phyloP scores from a whole-genome alignment of 805 yeast species.

The Wickerhamomyces queroliae region DNA sequence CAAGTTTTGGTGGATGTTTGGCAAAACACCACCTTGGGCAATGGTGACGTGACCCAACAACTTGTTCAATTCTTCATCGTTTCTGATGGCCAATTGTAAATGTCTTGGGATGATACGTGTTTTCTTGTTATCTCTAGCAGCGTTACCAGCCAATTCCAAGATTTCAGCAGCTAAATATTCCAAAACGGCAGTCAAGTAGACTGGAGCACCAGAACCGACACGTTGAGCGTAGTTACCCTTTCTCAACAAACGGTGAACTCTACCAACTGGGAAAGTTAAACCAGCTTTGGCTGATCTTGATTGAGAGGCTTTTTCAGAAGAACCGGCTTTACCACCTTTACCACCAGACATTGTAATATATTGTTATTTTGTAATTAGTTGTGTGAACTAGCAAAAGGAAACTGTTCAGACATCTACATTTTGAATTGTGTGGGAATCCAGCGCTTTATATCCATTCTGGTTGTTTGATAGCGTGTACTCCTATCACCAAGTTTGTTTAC shows the following conservation, averaged over 20 bases:
- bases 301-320: slow-evolving; percentile 92
- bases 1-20: slow-evolving; percentile 94
- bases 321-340: slow-evolving; percentile 87
- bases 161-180: slow-evolving; percentile 98
- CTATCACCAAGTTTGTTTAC: neutral
- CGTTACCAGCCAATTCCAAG: slow-evolving; percentile 97
- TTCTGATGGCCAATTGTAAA: slow-evolving; percentile 96
- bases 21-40: slow-evolving; percentile 99
- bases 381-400: neutral
- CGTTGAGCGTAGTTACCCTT: slow-evolving; percentile 98
- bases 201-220: slow-evolving; percentile 99
- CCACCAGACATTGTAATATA: slow-evolving; percentile 57
- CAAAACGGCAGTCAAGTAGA: slow-evolving; percentile 92
- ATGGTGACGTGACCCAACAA: slow-evolving; percentile 89
- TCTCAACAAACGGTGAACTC: slow-evolving; percentile 95
- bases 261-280: slow-evolving; percentile 98
- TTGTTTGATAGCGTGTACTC: too few species aligned
- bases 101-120: slow-evolving; percentile 99
- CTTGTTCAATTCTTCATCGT: slow-evolving; percentile 97
- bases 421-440: too few species aligned
- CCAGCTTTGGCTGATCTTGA: slow-evolving; percentile 99
- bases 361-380: slow-evolving; percentile 7
- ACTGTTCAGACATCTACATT: too few species aligned
- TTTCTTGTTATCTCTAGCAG: slow-evolving; percentile 99
- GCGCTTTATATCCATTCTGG: neutral